phyloP scores from a whole-genome alignment of 1,139 yeast species.

The Oligophagozyma castellii region DNA sequence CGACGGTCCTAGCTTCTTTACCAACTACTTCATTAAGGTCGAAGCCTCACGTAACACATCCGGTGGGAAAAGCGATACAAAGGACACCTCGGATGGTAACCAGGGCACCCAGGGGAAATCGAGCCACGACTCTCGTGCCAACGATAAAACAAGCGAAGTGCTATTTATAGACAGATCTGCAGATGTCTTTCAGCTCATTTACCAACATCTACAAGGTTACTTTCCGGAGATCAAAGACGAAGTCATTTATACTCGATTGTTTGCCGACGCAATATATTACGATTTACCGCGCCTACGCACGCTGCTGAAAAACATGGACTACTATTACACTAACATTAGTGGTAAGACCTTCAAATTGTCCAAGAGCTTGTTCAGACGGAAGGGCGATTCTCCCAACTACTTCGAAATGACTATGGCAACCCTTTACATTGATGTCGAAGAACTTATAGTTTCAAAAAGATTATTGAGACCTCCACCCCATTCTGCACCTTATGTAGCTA shows the following conservation, averaged over 20 bases:
- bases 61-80: neutral
- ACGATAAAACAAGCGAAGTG: constrained; percentile 23
- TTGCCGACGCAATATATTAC: constrained; percentile 65
- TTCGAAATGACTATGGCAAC: constrained; percentile 50
- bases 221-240: constrained; percentile 45
- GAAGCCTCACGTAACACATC: neutral
- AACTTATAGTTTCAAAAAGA: constrained; percentile 28
- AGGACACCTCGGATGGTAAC: constrained; percentile 1
- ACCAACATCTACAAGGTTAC: constrained; percentile 68
- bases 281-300: constrained; percentile 44
- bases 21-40: constrained; percentile 28
- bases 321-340: constrained; percentile 49
- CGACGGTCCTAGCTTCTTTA: constrained; percentile 47
- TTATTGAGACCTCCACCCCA: constrained; percentile 70
- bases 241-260: constrained; percentile 44
- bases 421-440: constrained; percentile 34
- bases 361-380: constrained; percentile 34
- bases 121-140: constrained; percentile 6
- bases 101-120: neutral
- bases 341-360: constrained; percentile 47
- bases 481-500: constrained; percentile 38
- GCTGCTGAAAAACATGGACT: constrained; percentile 38
- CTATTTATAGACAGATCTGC: constrained; percentile 75
- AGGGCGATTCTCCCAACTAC: constrained; percentile 68
- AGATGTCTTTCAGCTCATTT: constrained; percentile 48